Conservation (phyloP, 768 basidiomycete species). For the Polyporus arcularius region DNA sequence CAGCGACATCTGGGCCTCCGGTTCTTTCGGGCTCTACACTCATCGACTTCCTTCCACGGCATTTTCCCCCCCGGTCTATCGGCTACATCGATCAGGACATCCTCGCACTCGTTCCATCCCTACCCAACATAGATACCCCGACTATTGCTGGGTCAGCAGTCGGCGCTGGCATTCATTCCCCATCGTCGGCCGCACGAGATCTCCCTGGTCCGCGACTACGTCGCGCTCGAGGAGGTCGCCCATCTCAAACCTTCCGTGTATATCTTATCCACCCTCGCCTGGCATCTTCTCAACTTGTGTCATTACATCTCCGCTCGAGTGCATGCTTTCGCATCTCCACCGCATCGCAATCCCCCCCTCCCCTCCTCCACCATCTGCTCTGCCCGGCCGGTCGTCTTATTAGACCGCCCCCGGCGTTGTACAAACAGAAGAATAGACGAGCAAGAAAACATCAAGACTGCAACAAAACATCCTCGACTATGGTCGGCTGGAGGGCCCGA, state of each 20-base stretch:
- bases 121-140: constrained; percentile 29
- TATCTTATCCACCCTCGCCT: constrained; percentile 28
- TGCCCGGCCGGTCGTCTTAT: constrained; percentile 16
- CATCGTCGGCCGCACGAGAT: constrained; percentile 33
- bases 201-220: constrained; percentile 17
- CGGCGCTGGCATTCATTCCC: constrained; percentile 49
- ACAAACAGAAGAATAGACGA: constrained; percentile 27
- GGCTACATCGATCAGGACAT: constrained; percentile 42
- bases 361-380: constrained; percentile 24
- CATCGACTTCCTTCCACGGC: constrained; percentile 16
- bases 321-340: constrained; percentile 42
- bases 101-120: constrained; percentile 21
- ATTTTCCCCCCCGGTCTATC: constrained; percentile 31
- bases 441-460: constrained; percentile 25
- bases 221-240: constrained; percentile 15
- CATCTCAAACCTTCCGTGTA: constrained; percentile 19
- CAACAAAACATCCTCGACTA: constrained; percentile 18
- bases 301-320: constrained; percentile 41
- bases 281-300: constrained; percentile 38
- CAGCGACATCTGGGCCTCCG: constrained; percentile 17
- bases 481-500: constrained; percentile 22
- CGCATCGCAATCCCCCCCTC: constrained; percentile 25
- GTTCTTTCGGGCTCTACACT: constrained; percentile 19
- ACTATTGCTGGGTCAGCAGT: constrained; percentile 35
- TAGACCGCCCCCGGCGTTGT: constrained; percentile 28